Conservation (phyloP, 495 filamentous ascomycete species). For the Penicillium angulare region DNA sequence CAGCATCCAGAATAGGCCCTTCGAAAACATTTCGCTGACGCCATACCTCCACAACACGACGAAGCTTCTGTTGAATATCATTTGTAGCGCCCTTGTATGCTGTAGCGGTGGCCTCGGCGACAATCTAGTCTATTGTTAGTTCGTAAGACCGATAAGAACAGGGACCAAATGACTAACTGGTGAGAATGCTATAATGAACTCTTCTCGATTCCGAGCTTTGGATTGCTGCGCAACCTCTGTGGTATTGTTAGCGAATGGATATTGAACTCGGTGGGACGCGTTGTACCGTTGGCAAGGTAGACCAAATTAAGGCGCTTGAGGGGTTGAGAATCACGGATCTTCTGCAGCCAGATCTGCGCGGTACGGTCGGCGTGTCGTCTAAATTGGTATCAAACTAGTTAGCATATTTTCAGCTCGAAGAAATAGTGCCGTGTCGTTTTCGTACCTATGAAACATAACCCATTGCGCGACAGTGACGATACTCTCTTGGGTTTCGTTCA, state of each 20-base stretch:
- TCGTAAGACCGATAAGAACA: neutral
- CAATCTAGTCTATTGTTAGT: constrained; percentile 52
- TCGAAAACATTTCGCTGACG: constrained; percentile 85
- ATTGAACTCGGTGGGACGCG: neutral
- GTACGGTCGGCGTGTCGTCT: constrained; percentile 90
- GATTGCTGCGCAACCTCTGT: constrained; percentile 94
- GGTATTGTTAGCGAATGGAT: constrained; percentile 20
- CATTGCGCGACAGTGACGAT: constrained; percentile 96
- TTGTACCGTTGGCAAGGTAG: constrained; percentile 89
- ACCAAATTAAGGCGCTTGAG: constrained; percentile 87
- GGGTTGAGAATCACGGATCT: constrained; percentile 77
- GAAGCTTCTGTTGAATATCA: constrained; percentile 83
- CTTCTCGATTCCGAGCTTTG: constrained; percentile 82
- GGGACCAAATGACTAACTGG: constrained; percentile 48
- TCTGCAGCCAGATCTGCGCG: constrained; percentile 83
- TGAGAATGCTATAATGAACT: constrained; percentile 88
- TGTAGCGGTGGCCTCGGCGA: constrained; percentile 77
- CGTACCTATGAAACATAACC: constrained; percentile 98
- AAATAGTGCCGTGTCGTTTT: constrained; percentile 1
- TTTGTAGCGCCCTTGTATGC: constrained; percentile 84
- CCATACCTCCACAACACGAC: constrained; percentile 93
- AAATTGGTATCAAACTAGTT: constrained; percentile 11
- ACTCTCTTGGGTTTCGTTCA: constrained; percentile 95
- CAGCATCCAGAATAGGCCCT: constrained; percentile 65
- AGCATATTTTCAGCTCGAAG: constrained; percentile 16